These are phyloP conservation scores for Thamnidium elegans DNA, from an alignment of 192 early-diverging fungal genomes.

Conservation along the genomic window DNA sequence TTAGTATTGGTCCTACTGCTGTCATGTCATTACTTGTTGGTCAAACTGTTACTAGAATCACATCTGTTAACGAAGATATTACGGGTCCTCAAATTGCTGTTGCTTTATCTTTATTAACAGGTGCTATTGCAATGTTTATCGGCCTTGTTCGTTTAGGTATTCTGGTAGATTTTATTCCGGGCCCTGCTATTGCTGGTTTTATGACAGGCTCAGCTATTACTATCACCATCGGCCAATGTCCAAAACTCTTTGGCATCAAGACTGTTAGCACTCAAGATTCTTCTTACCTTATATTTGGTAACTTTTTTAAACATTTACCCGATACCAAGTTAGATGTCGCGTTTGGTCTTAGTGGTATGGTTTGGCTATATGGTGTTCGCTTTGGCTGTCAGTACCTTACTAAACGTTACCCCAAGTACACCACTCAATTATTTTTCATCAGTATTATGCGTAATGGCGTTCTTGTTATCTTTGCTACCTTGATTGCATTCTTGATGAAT, in stretches of 20 bases:
- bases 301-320: conserved; percentile 48
- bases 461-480: conserved; percentile 72
- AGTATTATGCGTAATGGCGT: conserved; percentile 74
- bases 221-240: conserved; percentile 71
- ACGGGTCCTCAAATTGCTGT: conserved; percentile 54
- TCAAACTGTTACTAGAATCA: conserved; percentile 54
- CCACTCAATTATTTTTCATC: conserved; percentile 59
- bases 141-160: conserved; percentile 86
- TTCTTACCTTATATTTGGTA: conserved; percentile 51
- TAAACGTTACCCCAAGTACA: conserved; percentile 44
- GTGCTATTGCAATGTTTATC: conserved; percentile 66
- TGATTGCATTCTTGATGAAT: conserved; percentile 62
- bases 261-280: conserved; percentile 69
- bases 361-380: conserved; percentile 43
- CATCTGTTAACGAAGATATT: conserved; percentile 20
- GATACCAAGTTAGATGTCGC: conserved; percentile 56
- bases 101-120: conserved; percentile 71
- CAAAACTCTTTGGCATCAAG: conserved; percentile 77
- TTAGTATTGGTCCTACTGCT: conserved; percentile 67
- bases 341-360: conserved; percentile 52
- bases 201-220: conserved; percentile 80
- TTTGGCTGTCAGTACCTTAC: conserved; percentile 32
- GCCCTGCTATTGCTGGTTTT: conserved; percentile 83
- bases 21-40: conserved; percentile 79
- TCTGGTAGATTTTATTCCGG: conserved; percentile 88